Evolutionary conservation across 768 basidiomycete genomes (phyloP).

Genomic region (Pleurotus platypus): DNA sequence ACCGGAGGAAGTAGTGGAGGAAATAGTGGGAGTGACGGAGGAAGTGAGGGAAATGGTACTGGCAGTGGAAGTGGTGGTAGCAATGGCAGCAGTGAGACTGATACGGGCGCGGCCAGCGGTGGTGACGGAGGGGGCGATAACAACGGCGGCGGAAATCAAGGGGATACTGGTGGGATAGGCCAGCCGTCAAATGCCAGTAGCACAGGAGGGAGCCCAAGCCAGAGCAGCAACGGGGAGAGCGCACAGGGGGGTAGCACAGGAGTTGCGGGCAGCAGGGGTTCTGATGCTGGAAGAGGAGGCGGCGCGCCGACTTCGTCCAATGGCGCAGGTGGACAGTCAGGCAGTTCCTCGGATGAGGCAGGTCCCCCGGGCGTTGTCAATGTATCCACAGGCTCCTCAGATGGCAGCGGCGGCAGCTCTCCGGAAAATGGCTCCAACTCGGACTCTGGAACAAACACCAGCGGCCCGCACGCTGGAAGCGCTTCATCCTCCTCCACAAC

Average conservation of each 20-base stretch:
- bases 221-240: not conserved
- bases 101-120: not conserved
- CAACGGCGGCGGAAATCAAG: not conserved
- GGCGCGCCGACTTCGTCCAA: slow-evolving; percentile 8
- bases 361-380: not conserved
- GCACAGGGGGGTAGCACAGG: not conserved
- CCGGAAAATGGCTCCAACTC: not conserved
- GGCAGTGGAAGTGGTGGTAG: slow-evolving; percentile 4
- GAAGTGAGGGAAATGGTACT: slow-evolving; percentile 1
- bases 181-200: not conserved
- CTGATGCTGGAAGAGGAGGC: not conserved
- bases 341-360: not conserved
- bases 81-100: not conserved
- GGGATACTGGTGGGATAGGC: not conserved
- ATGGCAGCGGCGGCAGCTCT: not conserved
- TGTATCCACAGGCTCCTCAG: not conserved
- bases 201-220: not conserved
- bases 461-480: not conserved
- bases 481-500: not conserved
- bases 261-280: not conserved
- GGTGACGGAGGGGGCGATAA: not conserved
- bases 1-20: slow-evolving; percentile 9
- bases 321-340: not conserved
- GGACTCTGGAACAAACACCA: not conserved
- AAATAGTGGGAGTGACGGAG: slow-evolving; percentile 10